phyloP scores from a whole-genome alignment of 1,284 basidiomycete species.

The Earliella scabrosa region DNA sequence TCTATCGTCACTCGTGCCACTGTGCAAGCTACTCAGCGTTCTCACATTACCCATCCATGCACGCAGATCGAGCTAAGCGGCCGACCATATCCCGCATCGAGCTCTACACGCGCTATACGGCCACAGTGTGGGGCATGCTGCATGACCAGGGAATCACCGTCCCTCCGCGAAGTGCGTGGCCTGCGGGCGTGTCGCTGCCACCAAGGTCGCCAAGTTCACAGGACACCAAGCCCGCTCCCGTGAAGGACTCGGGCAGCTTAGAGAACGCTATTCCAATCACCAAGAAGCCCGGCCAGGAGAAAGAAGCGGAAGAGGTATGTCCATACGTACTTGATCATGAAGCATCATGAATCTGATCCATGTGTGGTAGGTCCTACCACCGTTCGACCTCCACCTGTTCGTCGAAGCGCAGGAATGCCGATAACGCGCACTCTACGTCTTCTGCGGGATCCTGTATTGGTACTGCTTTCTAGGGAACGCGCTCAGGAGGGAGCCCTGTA shows the following conservation, averaged over 20 bases:
- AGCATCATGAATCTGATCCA: constrained; percentile 3
- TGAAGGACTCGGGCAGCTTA: constrained; percentile 8
- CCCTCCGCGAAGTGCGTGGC: constrained; percentile 47
- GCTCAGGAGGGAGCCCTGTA: not conserved
- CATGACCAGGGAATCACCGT: constrained; percentile 52
- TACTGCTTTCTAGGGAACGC: not conserved
- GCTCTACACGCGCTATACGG: constrained; percentile 61
- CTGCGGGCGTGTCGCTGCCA: constrained; percentile 40
- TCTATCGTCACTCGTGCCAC: too few species aligned
- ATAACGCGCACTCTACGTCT: not conserved
- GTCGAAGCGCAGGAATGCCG: constrained; percentile 9
- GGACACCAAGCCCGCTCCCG: not conserved
- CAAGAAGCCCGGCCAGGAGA: constrained; percentile 16
- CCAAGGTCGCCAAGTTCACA: constrained; percentile 2
- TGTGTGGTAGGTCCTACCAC: constrained; percentile 13
- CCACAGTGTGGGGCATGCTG: constrained; percentile 57
- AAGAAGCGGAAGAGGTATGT: constrained; percentile 21
- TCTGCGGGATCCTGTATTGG: too few species aligned
- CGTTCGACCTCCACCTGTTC: constrained; percentile 22
- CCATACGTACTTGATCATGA: not conserved
- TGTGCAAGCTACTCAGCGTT: not conserved
- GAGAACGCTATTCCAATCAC: constrained; percentile 11
- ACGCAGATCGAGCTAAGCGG: constrained; percentile 52
- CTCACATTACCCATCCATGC: not conserved
- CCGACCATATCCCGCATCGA: constrained; percentile 65